Evolutionary conservation across 371 early-diverging fungal species (phyloP).

Genomic region (Lichtheimia ornata): DNA sequence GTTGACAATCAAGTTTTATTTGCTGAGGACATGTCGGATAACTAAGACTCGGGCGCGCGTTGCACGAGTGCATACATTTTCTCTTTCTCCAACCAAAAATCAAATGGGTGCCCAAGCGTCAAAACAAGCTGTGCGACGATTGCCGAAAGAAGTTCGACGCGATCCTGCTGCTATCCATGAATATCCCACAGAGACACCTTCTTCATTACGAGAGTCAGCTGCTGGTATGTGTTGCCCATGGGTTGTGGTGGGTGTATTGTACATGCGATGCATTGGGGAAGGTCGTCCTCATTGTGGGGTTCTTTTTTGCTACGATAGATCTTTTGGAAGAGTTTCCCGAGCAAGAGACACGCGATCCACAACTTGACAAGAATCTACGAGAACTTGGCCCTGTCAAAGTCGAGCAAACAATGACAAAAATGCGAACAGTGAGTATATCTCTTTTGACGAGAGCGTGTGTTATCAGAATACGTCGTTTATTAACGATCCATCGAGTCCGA

Average conservation of each 20-base stretch:
- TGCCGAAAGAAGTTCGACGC: slow-evolving; percentile 34
- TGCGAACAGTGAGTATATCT: slow-evolving; percentile 32
- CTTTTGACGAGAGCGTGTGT: background rate
- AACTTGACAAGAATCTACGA: slow-evolving; percentile 35
- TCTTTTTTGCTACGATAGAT: no score
- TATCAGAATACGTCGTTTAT: background rate
- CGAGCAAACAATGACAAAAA: slow-evolving; percentile 33
- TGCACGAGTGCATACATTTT: background rate
- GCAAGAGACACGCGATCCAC: slow-evolving; percentile 39
- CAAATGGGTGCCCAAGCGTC: slow-evolving; percentile 50
- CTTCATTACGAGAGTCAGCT: slow-evolving; percentile 14
- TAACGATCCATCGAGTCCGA: slow-evolving; percentile 26
- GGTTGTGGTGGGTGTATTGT: no score
- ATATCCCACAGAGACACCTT: slow-evolving; percentile 35
- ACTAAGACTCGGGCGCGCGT: no score
- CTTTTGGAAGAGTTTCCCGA: slow-evolving; percentile 27
- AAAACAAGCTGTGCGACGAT: slow-evolving; percentile 36
- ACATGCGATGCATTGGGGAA: no score
- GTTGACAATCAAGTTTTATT: no score
- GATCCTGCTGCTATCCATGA: slow-evolving; percentile 23
- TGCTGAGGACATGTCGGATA: no score
- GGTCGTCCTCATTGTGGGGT: no score
- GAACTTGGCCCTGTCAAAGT: slow-evolving; percentile 40
- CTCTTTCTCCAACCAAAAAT: background rate
- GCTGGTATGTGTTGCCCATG: background rate